Evolutionary conservation across 2,329 filamentous ascomycete species (phyloP).

Genomic region (Exserohilum turcica): DNA sequence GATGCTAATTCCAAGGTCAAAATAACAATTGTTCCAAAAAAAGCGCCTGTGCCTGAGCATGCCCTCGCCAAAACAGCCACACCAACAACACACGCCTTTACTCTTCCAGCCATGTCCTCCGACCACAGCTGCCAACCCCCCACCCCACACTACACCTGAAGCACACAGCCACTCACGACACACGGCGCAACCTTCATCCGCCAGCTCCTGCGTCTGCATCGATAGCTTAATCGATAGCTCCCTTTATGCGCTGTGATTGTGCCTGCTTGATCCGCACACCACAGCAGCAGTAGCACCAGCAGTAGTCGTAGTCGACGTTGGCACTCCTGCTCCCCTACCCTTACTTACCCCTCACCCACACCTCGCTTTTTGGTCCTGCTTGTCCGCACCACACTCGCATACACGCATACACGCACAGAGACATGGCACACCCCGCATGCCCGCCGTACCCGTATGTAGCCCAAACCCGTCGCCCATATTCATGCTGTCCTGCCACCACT

Average conservation of each 20-base stretch:
- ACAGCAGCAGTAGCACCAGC: background rate
- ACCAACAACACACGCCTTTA: background rate
- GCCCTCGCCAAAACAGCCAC: background rate
- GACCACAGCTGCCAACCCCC: background rate
- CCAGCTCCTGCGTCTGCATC: constrained; percentile 7
- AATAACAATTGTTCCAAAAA: too few relatives aligned
- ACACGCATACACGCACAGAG: background rate
- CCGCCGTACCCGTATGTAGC: background rate
- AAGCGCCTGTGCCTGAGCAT: background rate
- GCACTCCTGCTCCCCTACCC: background rate
- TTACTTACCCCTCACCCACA: constrained; percentile 1
- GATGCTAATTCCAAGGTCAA: too few relatives aligned
- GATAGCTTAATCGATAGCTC: constrained; percentile 15
- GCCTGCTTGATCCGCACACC: constrained; percentile 13
- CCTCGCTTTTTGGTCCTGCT: background rate
- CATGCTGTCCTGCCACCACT: too few relatives aligned
- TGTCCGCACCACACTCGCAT: background rate
- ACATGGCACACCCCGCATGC: too few relatives aligned
- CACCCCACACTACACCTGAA: background rate
- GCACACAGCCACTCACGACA: constrained; percentile 2
- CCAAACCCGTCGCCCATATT: background rate
- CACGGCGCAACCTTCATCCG: background rate
- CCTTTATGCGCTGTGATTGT: constrained; percentile 14
- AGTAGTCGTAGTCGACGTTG: too few relatives aligned
- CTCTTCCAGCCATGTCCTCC: constrained; percentile 10